Conservation (phyloP, 1,284 basidiomycete genomes). For the Ganoderma lucidum region DNA sequence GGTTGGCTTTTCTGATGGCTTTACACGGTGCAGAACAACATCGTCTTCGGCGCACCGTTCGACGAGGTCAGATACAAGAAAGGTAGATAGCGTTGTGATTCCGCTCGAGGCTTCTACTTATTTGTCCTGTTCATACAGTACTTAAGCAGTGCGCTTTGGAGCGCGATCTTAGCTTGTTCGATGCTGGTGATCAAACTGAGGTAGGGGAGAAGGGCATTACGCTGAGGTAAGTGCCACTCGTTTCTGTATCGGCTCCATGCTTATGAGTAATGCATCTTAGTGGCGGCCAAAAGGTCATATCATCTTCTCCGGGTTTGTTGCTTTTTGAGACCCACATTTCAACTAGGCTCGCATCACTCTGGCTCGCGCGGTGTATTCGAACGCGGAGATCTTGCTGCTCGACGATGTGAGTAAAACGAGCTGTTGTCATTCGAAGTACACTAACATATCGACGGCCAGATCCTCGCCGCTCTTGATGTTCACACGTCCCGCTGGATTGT, state of each 20-base stretch:
- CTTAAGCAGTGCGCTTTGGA: conserved; percentile 70
- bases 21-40: conserved; percentile 45
- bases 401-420: conserved; percentile 57
- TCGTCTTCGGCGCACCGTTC: conserved; percentile 52
- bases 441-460: conserved; percentile 27
- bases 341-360: conserved; percentile 73
- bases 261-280: conserved; percentile 37
- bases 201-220: conserved; percentile 74
- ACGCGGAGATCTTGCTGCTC: conserved; percentile 66
- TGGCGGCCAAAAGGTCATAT: conserved; percentile 71
- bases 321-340: conserved; percentile 21
- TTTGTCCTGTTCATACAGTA: conserved; percentile 48
- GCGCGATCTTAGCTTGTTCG: conserved; percentile 69
- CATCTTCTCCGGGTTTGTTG: not conserved
- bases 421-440: not conserved
- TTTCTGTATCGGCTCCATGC: not conserved
- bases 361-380: conserved; percentile 75
- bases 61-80: conserved; percentile 54
- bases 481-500: conserved; percentile 82
- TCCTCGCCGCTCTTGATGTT: conserved; percentile 64
- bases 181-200: conserved; percentile 79
- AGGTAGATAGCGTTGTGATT: conserved; percentile 37
- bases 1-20: fast-evolving
- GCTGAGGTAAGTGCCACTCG: conserved; percentile 45
- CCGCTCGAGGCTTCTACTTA: conserved; percentile 37